Percentiles rank a stretch among this genome's conserved stretches.
Conservation (phyloP, 441 rosid genomes). For the Gossypium davidsonii region DNA sequence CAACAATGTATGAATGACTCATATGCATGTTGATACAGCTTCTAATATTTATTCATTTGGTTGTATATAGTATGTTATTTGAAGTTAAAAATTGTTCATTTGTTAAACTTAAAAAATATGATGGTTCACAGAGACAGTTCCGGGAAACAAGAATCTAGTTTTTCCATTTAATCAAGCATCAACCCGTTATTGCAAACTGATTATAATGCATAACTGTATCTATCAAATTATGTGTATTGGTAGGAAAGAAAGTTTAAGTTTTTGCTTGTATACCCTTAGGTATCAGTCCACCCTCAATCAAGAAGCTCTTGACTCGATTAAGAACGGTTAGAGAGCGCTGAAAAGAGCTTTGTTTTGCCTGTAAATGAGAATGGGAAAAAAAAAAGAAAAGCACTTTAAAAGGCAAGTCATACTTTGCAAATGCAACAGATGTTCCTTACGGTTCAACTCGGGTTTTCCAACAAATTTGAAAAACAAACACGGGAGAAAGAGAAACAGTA, state of each 20-base stretch:
- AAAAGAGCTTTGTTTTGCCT: slow-evolving; percentile 67
- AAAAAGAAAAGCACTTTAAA: neutral
- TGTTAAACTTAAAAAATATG: neutral
- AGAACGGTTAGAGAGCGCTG: slow-evolving; percentile 64
- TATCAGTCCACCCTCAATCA: slow-evolving; percentile 28
- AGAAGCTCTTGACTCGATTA: slow-evolving; percentile 49
- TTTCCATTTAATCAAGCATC: neutral
- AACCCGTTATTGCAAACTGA: neutral
- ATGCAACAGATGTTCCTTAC: neutral
- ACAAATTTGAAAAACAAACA: neutral
- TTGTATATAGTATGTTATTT: too few species aligned
- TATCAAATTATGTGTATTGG: neutral
- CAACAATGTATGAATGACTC: too few species aligned
- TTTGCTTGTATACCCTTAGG: slow-evolving; percentile 37
- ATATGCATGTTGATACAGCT: too few species aligned
- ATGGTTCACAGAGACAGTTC: neutral
- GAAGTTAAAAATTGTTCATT: too few species aligned
- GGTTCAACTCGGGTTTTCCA: neutral
- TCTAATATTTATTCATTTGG: too few species aligned
- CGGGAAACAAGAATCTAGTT: neutral
- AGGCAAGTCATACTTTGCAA: neutral
- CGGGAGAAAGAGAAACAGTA: slow-evolving; percentile 16
- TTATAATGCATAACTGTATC: neutral
- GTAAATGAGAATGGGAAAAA: slow-evolving; percentile 11
- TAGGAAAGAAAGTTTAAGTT: neutral